phyloP scores from a whole-genome alignment of 2,329 filamentous ascomycete genomes.

The Arthrocladium fulminans region DNA sequence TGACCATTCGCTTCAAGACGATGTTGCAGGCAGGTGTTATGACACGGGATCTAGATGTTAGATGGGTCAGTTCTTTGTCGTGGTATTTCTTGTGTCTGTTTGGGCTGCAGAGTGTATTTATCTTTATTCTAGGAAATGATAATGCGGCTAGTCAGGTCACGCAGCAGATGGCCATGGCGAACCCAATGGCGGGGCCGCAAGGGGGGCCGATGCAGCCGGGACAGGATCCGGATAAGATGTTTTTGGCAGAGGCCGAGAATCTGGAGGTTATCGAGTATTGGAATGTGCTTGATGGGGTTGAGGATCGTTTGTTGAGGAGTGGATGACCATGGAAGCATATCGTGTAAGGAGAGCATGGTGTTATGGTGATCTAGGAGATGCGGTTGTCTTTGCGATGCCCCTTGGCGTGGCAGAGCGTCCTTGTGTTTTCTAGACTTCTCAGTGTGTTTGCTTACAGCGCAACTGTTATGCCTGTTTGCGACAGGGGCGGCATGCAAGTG shows the following conservation, averaged over 20 bases:
- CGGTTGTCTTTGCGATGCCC: no score
- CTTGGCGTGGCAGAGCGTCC: no score
- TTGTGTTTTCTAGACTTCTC: no score
- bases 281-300: slow-evolving; percentile 80
- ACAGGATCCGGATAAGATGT: slow-evolving; percentile 92
- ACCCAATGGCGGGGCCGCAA: slow-evolving; percentile 37
- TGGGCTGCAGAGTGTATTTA: slow-evolving; percentile 92
- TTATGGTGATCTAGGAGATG: no score
- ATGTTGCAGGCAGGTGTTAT: slow-evolving; percentile 97
- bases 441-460: no score
- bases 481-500: no score
- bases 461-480: no score
- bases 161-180: slow-evolving; percentile 71
- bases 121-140: slow-evolving; percentile 90
- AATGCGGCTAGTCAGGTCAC: slow-evolving; percentile 66
- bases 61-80: slow-evolving; percentile 96
- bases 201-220: slow-evolving; percentile 74
- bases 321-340: neutral
- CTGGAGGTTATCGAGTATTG: slow-evolving; percentile 89
- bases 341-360: no score
- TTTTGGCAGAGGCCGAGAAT: slow-evolving; percentile 87
- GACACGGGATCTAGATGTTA: slow-evolving; percentile 89
- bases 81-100: slow-evolving; percentile 99
- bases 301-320: slow-evolving; percentile 63
- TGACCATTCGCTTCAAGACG: slow-evolving; percentile 98